Evolutionary conservation across 768 basidiomycete species (phyloP).

Genomic region (Psilocybe tampanensis): DNA sequence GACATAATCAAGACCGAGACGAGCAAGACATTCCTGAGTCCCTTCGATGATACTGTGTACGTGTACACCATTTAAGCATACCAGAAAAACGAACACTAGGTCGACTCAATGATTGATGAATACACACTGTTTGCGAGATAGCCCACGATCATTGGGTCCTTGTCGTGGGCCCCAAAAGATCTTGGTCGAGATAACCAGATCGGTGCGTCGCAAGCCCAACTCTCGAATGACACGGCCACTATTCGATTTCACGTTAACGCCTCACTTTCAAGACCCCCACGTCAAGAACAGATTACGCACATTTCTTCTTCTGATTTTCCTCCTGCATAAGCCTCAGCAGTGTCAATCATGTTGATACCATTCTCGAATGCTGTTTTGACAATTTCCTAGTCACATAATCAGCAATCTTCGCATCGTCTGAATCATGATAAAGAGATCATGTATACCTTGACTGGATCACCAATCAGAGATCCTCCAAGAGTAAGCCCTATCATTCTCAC

Average conservation of each 20-base stretch:
- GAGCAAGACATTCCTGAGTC: conserved; percentile 58
- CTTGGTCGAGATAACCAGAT: conserved; percentile 74
- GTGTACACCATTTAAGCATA: neutral
- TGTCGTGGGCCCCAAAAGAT: conserved; percentile 68
- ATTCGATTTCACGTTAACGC: neutral
- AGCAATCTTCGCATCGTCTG: neutral
- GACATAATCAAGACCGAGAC: conserved; percentile 71
- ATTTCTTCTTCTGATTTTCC: conserved; percentile 76
- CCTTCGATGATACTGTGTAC: conserved; percentile 66
- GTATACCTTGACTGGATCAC: conserved; percentile 72
- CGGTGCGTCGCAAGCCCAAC: conserved; percentile 63
- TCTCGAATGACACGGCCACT: conserved; percentile 74
- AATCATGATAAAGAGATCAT: neutral
- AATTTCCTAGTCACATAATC: conserved; percentile 51
- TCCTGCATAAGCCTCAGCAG: conserved; percentile 60
- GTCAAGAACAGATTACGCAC: conserved; percentile 31
- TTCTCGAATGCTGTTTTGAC: conserved; percentile 72
- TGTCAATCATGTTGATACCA: conserved; percentile 75
- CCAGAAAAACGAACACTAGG: neutral
- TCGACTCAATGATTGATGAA: neutral
- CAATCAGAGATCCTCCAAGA: conserved; percentile 59
- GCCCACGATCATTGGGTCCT: conserved; percentile 57
- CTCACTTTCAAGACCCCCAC: neutral
- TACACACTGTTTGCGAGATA: conserved; percentile 57
- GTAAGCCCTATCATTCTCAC: conserved; percentile 44